A percentile compares a stretch with the other conserved stretches of the same genome.
These are phyloP conservation scores for Paraphaeosphaeria sporulosa DNA, from an alignment of 2,329 filamentous ascomycete species.

Conservation along the genomic window DNA sequence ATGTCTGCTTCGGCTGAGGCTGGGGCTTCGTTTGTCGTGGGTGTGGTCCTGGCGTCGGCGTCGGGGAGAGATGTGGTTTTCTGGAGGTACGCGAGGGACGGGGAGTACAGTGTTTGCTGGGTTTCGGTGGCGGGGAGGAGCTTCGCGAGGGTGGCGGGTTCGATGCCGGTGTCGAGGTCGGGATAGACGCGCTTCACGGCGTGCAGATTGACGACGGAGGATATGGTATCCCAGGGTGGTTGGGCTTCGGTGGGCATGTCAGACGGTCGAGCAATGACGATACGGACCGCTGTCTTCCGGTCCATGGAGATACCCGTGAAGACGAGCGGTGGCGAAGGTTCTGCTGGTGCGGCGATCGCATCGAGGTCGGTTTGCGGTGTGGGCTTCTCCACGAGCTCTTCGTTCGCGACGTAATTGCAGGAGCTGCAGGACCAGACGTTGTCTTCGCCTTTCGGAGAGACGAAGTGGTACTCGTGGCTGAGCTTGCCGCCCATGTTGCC, in stretches of 20 bases:
- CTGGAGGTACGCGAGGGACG: background rate
- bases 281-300: constrained; percentile 71
- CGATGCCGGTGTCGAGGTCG: constrained; percentile 75
- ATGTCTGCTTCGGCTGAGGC: constrained; percentile 67
- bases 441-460: constrained; percentile 83
- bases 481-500: constrained; percentile 94
- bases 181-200: constrained; percentile 72
- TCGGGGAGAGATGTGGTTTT: constrained; percentile 3
- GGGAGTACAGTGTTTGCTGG: background rate
- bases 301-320: constrained; percentile 75
- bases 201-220: constrained; percentile 61
- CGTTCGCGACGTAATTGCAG: constrained; percentile 83
- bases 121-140: constrained; percentile 29
- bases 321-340: constrained; percentile 35
- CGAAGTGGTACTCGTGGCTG: constrained; percentile 94
- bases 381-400: constrained; percentile 74
- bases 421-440: constrained; percentile 75
- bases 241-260: background rate
- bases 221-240: constrained; percentile 27
- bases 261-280: constrained; percentile 42
- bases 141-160: constrained; percentile 42
- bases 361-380: constrained; percentile 13
- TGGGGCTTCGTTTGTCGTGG: too few relatives aligned
- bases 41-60: too few relatives aligned
- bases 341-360: background rate